Percentiles rank a stretch among this genome's conserved stretches.
Conservation (phyloP, 164 flowering plant species). For the Stephania cephalantha region DNA sequence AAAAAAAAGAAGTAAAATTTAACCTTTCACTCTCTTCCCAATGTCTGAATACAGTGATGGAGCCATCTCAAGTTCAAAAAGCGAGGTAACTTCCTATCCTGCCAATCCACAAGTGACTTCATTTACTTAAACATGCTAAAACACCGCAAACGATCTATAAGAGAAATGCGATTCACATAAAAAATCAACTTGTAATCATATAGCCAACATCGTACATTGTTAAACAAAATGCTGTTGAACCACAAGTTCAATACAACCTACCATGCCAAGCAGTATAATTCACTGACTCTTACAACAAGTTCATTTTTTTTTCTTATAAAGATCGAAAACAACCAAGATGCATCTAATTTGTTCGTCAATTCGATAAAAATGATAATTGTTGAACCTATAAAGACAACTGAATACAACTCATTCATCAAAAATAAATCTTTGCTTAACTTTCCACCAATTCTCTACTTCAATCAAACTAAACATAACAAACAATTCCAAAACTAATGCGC, state of each 20-base stretch:
- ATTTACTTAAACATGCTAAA: background rate
- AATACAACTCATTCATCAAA: background rate
- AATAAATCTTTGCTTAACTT: background rate
- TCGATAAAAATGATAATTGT: background rate
- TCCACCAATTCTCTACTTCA: too few relatives aligned
- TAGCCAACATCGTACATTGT: background rate
- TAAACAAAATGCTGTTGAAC: too few relatives aligned
- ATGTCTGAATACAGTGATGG: conserved; percentile 56
- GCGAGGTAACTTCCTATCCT: background rate
- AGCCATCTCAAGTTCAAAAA: conserved; percentile 29
- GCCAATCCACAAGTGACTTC: background rate
- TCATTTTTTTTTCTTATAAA: too few relatives aligned
- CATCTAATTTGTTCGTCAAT: too few relatives aligned
- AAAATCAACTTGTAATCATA: background rate
- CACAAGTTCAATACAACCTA: too few relatives aligned
- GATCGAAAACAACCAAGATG: background rate
- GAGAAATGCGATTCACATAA: background rate
- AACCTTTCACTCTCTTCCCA: conserved; percentile 56
- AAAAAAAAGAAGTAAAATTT: background rate
- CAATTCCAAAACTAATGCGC: background rate
- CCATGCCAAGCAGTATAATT: background rate
- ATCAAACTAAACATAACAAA: background rate
- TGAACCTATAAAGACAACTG: background rate
- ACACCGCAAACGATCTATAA: background rate
- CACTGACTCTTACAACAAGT: background rate